These are phyloP conservation scores for Thielaviopsis punctulata DNA, from an alignment of 2,329 filamentous ascomycete genomes.

Conservation along the genomic window DNA sequence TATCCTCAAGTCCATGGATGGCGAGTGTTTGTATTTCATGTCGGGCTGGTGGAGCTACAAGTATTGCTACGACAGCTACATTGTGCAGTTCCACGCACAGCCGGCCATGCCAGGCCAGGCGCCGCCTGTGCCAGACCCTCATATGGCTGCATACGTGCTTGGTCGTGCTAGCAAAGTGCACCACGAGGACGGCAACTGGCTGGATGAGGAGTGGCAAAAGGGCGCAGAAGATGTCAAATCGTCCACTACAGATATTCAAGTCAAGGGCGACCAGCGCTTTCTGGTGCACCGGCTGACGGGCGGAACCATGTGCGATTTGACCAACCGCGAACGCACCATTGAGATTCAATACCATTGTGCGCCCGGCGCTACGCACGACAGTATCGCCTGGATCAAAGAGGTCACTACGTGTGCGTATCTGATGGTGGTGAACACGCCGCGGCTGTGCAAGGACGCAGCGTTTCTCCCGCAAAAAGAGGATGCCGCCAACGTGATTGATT, in stretches of 20 bases:
- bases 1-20: constrained; percentile 60
- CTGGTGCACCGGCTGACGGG: constrained; percentile 66
- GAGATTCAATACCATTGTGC: constrained; percentile 73
- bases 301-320: constrained; percentile 75
- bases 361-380: constrained; percentile 52
- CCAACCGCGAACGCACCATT: constrained; percentile 61
- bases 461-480: constrained; percentile 70
- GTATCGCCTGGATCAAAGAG: constrained; percentile 87
- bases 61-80: constrained; percentile 77
- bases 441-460: constrained; percentile 72
- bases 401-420: constrained; percentile 80
- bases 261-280: constrained; percentile 71
- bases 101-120: constrained; percentile 48
- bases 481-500: constrained; percentile 59
- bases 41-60: constrained; percentile 93
- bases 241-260: constrained; percentile 41
- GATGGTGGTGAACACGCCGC: constrained; percentile 82
- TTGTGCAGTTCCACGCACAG: constrained; percentile 80
- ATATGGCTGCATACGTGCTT: constrained; percentile 59
- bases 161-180: constrained; percentile 29
- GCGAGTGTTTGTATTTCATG: constrained; percentile 62
- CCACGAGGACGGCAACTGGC: constrained; percentile 14
- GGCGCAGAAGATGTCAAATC: constrained; percentile 9
- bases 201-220: constrained; percentile 17
- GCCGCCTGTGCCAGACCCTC: constrained; percentile 60